phyloP scores from a whole-genome alignment of 1,139 yeast species.

The Eremothecium sinecaudum region DNA sequence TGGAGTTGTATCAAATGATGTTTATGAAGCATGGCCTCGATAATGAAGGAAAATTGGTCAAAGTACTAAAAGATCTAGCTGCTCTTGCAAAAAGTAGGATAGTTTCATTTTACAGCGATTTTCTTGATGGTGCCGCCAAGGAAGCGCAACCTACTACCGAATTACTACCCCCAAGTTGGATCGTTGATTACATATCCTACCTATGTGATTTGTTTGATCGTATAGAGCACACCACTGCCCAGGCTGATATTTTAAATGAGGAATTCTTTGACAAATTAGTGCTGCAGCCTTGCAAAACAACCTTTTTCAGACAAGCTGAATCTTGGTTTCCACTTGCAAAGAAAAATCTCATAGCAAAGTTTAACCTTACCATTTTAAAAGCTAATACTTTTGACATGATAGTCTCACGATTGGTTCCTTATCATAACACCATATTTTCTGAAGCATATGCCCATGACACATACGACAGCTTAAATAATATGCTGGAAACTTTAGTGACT shows the following conservation, averaged over 20 bases:
- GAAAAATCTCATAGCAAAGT: constrained; percentile 20
- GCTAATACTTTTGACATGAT: constrained; percentile 55
- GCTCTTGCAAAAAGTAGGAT: constrained; percentile 19
- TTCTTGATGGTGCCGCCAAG: constrained; percentile 32
- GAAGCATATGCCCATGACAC: constrained; percentile 27
- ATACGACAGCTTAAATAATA: constrained; percentile 32
- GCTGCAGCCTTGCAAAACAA: constrained; percentile 19
- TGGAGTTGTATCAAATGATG: constrained; percentile 64
- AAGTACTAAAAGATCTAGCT: constrained; percentile 15
- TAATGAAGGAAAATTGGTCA: constrained; percentile 16
- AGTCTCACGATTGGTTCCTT: constrained; percentile 42
- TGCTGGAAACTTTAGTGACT: constrained; percentile 32
- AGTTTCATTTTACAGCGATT: constrained; percentile 13
- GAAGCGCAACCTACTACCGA: constrained; percentile 22
- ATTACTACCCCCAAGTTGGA: constrained; percentile 67
- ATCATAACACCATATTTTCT: constrained; percentile 23
- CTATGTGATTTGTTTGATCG: constrained; percentile 41
- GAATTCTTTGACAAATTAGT: constrained; percentile 32
- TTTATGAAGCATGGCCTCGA: constrained; percentile 39
- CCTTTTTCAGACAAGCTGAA: constrained; percentile 18
- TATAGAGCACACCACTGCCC: constrained; percentile 34
- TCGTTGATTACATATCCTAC: constrained; percentile 41
- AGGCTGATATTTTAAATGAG: constrained; percentile 13
- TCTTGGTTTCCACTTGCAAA: constrained; percentile 24
- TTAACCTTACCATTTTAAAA: constrained; percentile 35